phyloP scores from a whole-genome alignment of 345 rosid genomes.

The Carallia brachiata region DNA sequence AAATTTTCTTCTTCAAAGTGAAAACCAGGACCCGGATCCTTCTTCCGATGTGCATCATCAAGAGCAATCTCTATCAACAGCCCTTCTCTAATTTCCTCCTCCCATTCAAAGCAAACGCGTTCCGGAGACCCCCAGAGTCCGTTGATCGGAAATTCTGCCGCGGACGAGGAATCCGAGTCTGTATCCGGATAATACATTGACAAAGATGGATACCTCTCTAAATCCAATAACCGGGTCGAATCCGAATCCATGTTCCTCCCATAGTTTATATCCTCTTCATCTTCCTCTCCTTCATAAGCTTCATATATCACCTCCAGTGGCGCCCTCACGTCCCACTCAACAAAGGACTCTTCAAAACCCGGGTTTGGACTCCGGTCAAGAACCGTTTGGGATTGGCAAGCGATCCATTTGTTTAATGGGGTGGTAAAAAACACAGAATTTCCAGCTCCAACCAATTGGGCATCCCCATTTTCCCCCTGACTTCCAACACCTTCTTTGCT shows the following conservation, averaged over 20 bases:
- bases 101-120: slow-evolving; percentile 42
- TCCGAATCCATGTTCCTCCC: background rate
- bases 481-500: background rate
- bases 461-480: background rate
- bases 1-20: slow-evolving; percentile 67
- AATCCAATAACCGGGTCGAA: background rate
- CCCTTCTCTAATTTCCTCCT: slow-evolving; percentile 55
- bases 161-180: slow-evolving; percentile 52
- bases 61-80: slow-evolving; percentile 69
- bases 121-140: slow-evolving; percentile 44
- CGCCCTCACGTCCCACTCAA: slow-evolving; percentile 75
- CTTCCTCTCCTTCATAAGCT: slow-evolving; percentile 50
- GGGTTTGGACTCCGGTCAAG: slow-evolving; percentile 7
- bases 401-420: slow-evolving; percentile 6
- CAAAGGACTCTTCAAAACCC: slow-evolving; percentile 38
- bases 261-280: slow-evolving; percentile 24
- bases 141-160: slow-evolving; percentile 25
- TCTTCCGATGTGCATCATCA: slow-evolving; percentile 23
- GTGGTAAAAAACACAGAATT: slow-evolving; percentile 4
- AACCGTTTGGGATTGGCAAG: background rate
- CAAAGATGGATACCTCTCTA: slow-evolving; percentile 46
- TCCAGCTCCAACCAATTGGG: background rate
- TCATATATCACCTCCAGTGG: slow-evolving; percentile 85
- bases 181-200: slow-evolving; percentile 64
- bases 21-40: slow-evolving; percentile 24